A percentile compares a stretch with the other conserved stretches of the same genome.
phyloP scores from a whole-genome alignment of 305 asterid genomes.

The Petunia hybrid region DNA sequence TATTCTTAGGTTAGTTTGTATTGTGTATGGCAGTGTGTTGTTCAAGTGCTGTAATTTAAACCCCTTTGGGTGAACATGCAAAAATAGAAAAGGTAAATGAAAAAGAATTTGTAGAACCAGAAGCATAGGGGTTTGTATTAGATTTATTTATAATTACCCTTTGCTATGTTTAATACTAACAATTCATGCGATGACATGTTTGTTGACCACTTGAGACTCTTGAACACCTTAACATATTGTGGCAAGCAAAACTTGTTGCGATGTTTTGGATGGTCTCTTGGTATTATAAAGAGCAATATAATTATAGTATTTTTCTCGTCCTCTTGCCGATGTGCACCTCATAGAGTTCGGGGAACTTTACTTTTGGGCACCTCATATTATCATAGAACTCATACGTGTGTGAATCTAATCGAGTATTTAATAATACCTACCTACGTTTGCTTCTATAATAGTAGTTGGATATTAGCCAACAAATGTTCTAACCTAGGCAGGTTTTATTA shows the following conservation, averaged over 20 bases:
- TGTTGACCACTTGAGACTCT: not conserved
- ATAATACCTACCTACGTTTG: too few species aligned
- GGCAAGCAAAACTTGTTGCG: not conserved
- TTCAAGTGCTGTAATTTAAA: constrained; percentile 51
- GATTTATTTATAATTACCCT: constrained; percentile 25
- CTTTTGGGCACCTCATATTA: too few species aligned
- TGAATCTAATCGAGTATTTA: too few species aligned
- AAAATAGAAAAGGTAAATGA: not conserved
- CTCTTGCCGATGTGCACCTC: not conserved
- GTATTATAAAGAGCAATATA: too few species aligned
- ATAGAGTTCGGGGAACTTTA: too few species aligned
- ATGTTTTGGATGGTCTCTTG: not conserved
- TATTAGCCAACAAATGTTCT: too few species aligned
- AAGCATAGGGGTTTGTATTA: constrained; percentile 14
- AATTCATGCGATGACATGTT: not conserved
- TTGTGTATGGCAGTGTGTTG: constrained; percentile 46
- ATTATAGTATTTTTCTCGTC: not conserved
- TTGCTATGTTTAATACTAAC: not conserved
- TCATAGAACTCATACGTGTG: too few species aligned
- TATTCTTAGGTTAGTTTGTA: constrained; percentile 52
- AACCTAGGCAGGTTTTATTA: too few species aligned
- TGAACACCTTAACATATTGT: not conserved
- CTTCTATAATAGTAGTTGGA: too few species aligned
- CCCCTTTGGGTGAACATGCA: constrained; percentile 34
- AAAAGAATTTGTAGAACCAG: constrained; percentile 20